Evolutionary conservation across 805 yeast species (phyloP), one percentile per base, ranked within the genome.

Genomic region (Myxozyma vanderwaltii): DNA sequence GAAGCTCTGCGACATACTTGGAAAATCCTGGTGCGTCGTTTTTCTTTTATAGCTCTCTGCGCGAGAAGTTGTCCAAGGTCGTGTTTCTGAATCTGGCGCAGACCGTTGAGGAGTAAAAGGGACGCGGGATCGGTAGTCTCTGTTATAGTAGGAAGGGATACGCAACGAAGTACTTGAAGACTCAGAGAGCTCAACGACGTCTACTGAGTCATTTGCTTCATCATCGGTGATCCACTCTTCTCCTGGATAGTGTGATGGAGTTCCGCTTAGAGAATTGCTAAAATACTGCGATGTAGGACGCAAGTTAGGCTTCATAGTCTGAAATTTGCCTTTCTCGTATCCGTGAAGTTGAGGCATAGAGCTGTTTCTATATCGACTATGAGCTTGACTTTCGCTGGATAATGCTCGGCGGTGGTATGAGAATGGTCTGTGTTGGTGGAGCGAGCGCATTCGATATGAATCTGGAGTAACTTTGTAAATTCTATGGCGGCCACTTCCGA

Each of bases 211-310:
- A 15, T 35, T 36, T 1, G 44, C 33, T 48, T 48, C 52, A 17
- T 48, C 52, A 8, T 48, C 52, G 10, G 52, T 48, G n/a, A 48
- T 19, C 52, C 52, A 48, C 21, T 48, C 52, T 35, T 35, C 52
- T 1, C 44, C 35, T 2, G 10, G 24, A 35, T 36, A 8, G 23
- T 35, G 52, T 12, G 27, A n/a, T 8, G 35, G 15, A 15, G 13
- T 19, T 1, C 40, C 51, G 4, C 27, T 23, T 2, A 31, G 39
- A 17, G 38, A 35, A 1, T 36, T 12, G 38, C 43, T 38, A 2
- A 38, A 17, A 38, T 23, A 45, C 38, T 15, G 33, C 21, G 38
- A 15, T 29, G 40, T 35, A 7, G 15, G 17, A 1, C 40, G 38
- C 5, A 31, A 23, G 23, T 35, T 35, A 13, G 52, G 23, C 43